Percentiles rank a stretch among this genome's conserved stretches.
phyloP scores from a whole-genome alignment of 2,329 filamentous ascomycete genomes.

The Aaosphaeria pasadenensis region DNA sequence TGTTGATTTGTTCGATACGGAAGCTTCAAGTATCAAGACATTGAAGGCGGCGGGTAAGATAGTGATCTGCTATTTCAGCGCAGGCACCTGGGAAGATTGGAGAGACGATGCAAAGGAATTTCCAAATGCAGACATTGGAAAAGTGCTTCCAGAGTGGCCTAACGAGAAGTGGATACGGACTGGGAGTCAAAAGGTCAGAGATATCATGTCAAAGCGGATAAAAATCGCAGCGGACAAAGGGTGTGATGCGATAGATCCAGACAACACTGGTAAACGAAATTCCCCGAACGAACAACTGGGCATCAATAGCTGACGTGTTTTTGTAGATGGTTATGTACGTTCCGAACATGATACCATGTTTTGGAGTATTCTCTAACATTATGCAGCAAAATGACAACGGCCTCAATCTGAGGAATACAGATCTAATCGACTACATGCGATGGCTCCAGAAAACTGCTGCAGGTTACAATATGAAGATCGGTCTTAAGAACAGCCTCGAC shows the following conservation, averaged over 20 bases:
- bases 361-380: slow-evolving; percentile 5
- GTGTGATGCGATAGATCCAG: slow-evolving; percentile 31
- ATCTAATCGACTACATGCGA: slow-evolving; percentile 23
- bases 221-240: slow-evolving; percentile 26
- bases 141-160: slow-evolving; percentile 25
- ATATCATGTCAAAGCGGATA: slow-evolving; percentile 28
- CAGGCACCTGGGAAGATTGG: slow-evolving; percentile 28
- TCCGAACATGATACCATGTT: not conserved
- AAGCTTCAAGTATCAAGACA: slow-evolving; percentile 13
- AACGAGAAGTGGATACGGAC: slow-evolving; percentile 29
- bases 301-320: not conserved
- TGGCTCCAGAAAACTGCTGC: slow-evolving; percentile 22
- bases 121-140: slow-evolving; percentile 20
- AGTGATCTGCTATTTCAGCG: slow-evolving; percentile 33
- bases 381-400: slow-evolving; percentile 30
- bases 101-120: slow-evolving; percentile 24
- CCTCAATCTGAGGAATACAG: slow-evolving; percentile 16
- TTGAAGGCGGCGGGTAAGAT: slow-evolving; percentile 23
- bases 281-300: not conserved
- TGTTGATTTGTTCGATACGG: slow-evolving; percentile 29
- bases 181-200: slow-evolving; percentile 18
- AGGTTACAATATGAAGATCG: slow-evolving; percentile 20
- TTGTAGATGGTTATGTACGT: slow-evolving; percentile 55
- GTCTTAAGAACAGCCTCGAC: slow-evolving; percentile 29
- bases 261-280: slow-evolving; percentile 23